Conservation (phyloP, 2,329 filamentous ascomycete species). For the Diaporthe sp. region DNA sequence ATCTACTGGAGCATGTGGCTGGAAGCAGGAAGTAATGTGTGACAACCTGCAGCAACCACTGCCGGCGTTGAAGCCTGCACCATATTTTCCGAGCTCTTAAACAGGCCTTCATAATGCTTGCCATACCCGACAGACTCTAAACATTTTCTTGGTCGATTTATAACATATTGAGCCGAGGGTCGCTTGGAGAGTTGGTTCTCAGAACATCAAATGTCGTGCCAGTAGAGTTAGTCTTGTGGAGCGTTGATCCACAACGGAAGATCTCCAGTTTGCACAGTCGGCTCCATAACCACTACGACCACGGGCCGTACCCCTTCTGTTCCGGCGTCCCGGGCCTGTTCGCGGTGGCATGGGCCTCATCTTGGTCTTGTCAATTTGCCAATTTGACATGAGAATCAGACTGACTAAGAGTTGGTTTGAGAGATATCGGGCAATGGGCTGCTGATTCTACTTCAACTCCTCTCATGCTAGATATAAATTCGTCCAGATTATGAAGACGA, state of each 20-base stretch:
- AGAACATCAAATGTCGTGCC: neutral
- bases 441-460: too few relatives aligned
- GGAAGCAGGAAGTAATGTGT: neutral
- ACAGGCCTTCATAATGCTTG: neutral
- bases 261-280: neutral
- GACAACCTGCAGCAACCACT: neutral
- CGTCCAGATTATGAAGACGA: neutral
- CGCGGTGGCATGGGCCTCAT: neutral
- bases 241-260: neutral
- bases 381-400: neutral
- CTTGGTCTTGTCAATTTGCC: neutral
- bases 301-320: neutral
- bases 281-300: slow-evolving; percentile 5
- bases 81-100: neutral
- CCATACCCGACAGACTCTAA: neutral
- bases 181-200: neutral
- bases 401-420: neutral
- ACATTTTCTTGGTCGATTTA: neutral
- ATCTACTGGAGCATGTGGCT: neutral
- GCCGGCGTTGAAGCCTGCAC: too few relatives aligned
- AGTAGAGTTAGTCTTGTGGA: slow-evolving; percentile 8
- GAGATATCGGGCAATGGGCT: too few relatives aligned
- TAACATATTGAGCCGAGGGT: neutral
- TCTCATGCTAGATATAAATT: neutral
- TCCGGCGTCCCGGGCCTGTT: neutral